phyloP scores from a whole-genome alignment of 2,329 filamentous ascomycete species.

The Blastomyces parvus region DNA sequence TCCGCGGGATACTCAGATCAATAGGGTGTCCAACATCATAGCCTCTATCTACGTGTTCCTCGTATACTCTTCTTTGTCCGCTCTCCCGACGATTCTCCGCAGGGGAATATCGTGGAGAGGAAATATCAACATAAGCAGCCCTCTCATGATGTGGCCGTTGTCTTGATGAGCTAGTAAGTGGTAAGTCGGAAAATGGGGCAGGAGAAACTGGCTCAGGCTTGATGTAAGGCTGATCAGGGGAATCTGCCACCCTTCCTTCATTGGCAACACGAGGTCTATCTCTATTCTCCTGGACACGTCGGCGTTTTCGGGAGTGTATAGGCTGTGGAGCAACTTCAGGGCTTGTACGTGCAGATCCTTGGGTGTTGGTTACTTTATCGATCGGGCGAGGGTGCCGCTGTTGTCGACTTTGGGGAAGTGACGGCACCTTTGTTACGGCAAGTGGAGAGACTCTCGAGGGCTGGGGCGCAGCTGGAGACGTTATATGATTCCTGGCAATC shows the following conservation, averaged over 20 bases:
- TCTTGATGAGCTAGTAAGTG: slow-evolving; percentile 28
- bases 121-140: slow-evolving; percentile 41
- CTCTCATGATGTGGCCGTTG: slow-evolving; percentile 31
- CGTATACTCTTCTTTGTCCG: slow-evolving; percentile 25
- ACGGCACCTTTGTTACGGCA: slow-evolving; percentile 43
- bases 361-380: slow-evolving; percentile 21
- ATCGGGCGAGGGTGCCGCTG: slow-evolving; percentile 30
- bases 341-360: slow-evolving; percentile 34
- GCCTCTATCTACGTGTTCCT: slow-evolving; percentile 25
- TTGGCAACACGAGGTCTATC: slow-evolving; percentile 26
- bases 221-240: slow-evolving; percentile 44
- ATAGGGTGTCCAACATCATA: slow-evolving; percentile 22
- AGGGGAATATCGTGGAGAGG: slow-evolving; percentile 33
- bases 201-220: slow-evolving; percentile 56
- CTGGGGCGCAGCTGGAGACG: slow-evolving; percentile 63
- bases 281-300: slow-evolving; percentile 36
- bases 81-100: slow-evolving; percentile 28
- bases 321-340: slow-evolving; percentile 34
- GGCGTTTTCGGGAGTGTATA: slow-evolving; percentile 44
- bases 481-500: slow-evolving; percentile 63
- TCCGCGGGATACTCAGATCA: slow-evolving; percentile 29
- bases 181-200: slow-evolving; percentile 43
- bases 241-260: slow-evolving; percentile 27
- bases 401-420: slow-evolving; percentile 47
- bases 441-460: slow-evolving; percentile 58